phyloP scores from a whole-genome alignment of 2,329 filamentous ascomycete genomes.

The Nectriaceae sp. region DNA sequence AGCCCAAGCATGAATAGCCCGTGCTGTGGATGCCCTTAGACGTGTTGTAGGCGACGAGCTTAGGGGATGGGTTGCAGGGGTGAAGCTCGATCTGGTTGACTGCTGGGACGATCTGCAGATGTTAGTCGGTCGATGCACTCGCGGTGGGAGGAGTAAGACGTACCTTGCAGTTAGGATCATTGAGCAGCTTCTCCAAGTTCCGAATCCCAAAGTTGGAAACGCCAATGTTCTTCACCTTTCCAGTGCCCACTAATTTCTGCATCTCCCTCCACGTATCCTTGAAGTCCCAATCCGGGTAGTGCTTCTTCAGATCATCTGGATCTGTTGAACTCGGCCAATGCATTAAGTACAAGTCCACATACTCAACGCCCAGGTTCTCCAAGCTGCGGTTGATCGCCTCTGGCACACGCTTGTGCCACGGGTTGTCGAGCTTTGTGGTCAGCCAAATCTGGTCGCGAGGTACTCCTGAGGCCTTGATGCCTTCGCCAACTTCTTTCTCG shows the following conservation, averaged over 20 bases:
- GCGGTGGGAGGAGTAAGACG: constrained; percentile 1
- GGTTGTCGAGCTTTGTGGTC: constrained; percentile 83
- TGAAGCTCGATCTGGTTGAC: constrained; percentile 85
- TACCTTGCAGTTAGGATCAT: constrained; percentile 64
- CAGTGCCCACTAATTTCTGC: constrained; percentile 67
- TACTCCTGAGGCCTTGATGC: constrained; percentile 64
- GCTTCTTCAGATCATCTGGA: constrained; percentile 64
- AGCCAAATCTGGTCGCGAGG: constrained; percentile 68
- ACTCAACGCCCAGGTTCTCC: constrained; percentile 61
- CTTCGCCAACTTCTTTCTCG: constrained; percentile 67
- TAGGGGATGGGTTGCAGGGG: constrained; percentile 79
- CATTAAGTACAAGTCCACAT: constrained; percentile 72
- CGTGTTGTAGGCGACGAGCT: constrained; percentile 72
- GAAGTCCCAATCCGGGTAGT: constrained; percentile 78
- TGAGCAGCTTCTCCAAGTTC: constrained; percentile 77
- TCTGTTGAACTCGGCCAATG: constrained; percentile 71
- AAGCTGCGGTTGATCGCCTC: constrained; percentile 63
- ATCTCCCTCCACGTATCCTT: constrained; percentile 76
- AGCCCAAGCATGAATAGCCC: constrained; percentile 74
- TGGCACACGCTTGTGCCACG: constrained; percentile 70
- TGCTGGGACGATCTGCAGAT: constrained; percentile 55
- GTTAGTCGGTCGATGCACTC: too few species aligned
- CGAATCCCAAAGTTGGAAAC: constrained; percentile 84
- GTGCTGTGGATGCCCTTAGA: constrained; percentile 75
- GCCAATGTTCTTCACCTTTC: constrained; percentile 80